Conservation (phyloP, 768 basidiomycete genomes). For the Pulveroboletus sp. region DNA sequence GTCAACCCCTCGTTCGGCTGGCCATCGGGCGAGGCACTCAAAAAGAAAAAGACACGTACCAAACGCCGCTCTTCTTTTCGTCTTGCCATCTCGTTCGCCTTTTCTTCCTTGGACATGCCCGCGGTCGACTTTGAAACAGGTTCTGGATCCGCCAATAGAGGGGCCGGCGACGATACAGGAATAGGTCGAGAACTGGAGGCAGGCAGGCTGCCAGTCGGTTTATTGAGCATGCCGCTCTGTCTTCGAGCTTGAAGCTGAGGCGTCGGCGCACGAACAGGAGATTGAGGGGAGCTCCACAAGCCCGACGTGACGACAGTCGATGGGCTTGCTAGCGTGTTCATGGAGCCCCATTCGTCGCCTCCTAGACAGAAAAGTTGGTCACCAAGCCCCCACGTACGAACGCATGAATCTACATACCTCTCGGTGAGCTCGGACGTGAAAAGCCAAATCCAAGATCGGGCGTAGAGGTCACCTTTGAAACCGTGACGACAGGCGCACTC, state of each 20-base stretch:
- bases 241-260: conserved; percentile 19
- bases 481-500: conserved; percentile 38
- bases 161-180: conserved; percentile 22
- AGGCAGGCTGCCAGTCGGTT: conserved; percentile 6
- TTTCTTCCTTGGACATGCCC: conserved; percentile 82
- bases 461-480: conserved; percentile 21
- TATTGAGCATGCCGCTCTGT: not conserved
- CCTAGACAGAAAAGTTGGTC: not conserved
- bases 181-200: conserved; percentile 22
- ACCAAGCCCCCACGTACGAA: not conserved
- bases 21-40: too few relatives aligned
- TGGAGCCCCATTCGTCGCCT: conserved; percentile 22
- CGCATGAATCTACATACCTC: conserved; percentile 4
- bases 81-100: conserved; percentile 87
- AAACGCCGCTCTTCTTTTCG: conserved; percentile 90
- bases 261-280: conserved; percentile 14
- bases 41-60: conserved; percentile 42
- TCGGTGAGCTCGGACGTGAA: conserved; percentile 11
- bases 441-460: conserved; percentile 26
- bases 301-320: conserved; percentile 3
- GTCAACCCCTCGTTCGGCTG: not conserved
- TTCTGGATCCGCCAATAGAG: conserved; percentile 11
- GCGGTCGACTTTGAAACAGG: conserved; percentile 31
- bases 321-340: conserved; percentile 6
- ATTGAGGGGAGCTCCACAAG: conserved; percentile 19